Conservation (phyloP, 2,329 filamentous ascomycete species). For the Aspergillus latus region DNA sequence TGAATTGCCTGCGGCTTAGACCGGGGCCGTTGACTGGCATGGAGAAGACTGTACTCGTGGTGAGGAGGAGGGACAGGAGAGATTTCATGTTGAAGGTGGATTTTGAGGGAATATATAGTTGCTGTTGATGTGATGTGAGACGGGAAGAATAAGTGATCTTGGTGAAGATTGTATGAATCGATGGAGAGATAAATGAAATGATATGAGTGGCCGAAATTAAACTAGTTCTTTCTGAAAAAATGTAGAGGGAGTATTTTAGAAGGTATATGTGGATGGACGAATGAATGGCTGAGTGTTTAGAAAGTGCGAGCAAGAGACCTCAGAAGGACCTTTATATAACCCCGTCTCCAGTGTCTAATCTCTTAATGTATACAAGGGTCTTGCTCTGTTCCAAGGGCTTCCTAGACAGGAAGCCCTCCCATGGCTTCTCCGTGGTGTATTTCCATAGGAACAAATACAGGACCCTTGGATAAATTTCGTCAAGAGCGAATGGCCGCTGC, state of each 20-base stretch:
- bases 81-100: background rate
- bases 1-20: slow-evolving; percentile 1
- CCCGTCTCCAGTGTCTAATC: background rate
- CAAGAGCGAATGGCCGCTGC: background rate
- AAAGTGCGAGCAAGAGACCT: background rate
- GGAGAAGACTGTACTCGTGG: background rate
- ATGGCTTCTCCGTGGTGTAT: background rate
- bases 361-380: background rate
- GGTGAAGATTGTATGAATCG: background rate
- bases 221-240: background rate
- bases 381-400: background rate
- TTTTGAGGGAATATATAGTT: background rate
- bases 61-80: background rate
- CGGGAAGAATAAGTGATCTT: background rate
- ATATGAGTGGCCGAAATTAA: background rate
- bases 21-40: background rate
- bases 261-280: background rate
- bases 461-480: background rate
- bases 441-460: background rate
- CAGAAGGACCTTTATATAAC: background rate
- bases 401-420: no score
- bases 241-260: background rate
- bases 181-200: background rate
- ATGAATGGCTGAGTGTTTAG: background rate
- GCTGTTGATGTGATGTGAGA: background rate